These are phyloP conservation scores for Ormosia semicastrata DNA, from an alignment of 306 rosid species.

Conservation along the genomic window DNA sequence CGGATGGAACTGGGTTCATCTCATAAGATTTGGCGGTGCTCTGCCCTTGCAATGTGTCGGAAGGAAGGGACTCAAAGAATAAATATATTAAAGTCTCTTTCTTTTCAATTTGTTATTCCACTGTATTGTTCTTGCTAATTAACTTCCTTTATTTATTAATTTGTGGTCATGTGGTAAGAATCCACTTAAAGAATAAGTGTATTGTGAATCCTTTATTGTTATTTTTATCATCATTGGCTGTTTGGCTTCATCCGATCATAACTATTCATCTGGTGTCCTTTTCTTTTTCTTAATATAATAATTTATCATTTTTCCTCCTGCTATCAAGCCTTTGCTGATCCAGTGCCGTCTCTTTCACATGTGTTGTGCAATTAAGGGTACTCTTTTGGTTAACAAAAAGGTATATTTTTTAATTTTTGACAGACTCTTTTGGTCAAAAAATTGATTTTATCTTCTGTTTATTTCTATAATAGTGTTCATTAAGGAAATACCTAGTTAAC, in stretches of 20 bases:
- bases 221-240: neutral
- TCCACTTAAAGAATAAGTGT: neutral
- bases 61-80: too few relatives aligned
- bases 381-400: slow-evolving; percentile 65
- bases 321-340: slow-evolving; percentile 68
- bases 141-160: neutral
- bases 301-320: neutral
- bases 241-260: neutral
- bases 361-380: slow-evolving; percentile 77
- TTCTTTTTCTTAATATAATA: neutral
- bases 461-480: neutral
- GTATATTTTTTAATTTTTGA: slow-evolving; percentile 45
- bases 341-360: slow-evolving; percentile 70
- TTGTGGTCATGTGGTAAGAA: neutral
- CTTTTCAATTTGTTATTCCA: neutral
- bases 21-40: slow-evolving; percentile 68
- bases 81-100: slow-evolving; percentile 43
- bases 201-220: neutral
- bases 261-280: neutral
- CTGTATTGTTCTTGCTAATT: neutral
- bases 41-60: slow-evolving; percentile 50
- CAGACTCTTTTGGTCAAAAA: neutral
- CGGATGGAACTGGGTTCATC: slow-evolving; percentile 90
- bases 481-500: neutral
- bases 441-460: neutral